phyloP scores from a whole-genome alignment of 2,329 filamentous ascomycete species.

The Epichloe scottii region DNA sequence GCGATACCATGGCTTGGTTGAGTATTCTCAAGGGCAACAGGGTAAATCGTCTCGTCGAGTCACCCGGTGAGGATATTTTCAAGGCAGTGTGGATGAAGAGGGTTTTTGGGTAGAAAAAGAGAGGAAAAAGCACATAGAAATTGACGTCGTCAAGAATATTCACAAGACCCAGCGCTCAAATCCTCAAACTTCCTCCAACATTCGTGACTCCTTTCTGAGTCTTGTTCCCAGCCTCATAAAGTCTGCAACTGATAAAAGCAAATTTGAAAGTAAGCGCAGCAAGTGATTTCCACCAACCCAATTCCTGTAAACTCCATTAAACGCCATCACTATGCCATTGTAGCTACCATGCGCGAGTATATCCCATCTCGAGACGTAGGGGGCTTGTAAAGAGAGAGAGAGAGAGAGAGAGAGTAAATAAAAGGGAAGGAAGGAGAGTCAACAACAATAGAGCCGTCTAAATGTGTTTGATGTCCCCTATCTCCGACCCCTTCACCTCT shows the following conservation, averaged over 20 bases:
- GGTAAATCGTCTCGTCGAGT: slow-evolving; percentile 57
- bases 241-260: not conserved
- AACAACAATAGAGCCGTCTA: slow-evolving; percentile 14
- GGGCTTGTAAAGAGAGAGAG: not conserved
- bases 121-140: not conserved
- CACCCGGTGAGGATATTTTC: slow-evolving; percentile 57
- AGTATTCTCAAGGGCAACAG: slow-evolving; percentile 64
- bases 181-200: too few species aligned
- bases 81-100: slow-evolving; percentile 52
- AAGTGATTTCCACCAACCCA: not conserved
- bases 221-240: not conserved
- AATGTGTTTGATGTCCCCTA: slow-evolving; percentile 73
- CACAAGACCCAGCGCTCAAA: too few species aligned
- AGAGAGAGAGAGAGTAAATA: not conserved
- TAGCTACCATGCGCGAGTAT: not conserved
- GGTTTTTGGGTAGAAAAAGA: slow-evolving; percentile 39
- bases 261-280: not conserved
- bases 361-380: not conserved
- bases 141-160: not conserved
- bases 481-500: slow-evolving; percentile 72
- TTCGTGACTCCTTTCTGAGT: not conserved
- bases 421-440: not conserved
- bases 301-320: slow-evolving; percentile 3
- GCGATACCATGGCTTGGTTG: slow-evolving; percentile 67
- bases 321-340: slow-evolving; percentile 9